Evolutionary conservation across 2,329 filamentous ascomycete genomes (phyloP), one percentile per base, ranked within the genome.

Genomic region (Sporothrix curviconia): DNA sequence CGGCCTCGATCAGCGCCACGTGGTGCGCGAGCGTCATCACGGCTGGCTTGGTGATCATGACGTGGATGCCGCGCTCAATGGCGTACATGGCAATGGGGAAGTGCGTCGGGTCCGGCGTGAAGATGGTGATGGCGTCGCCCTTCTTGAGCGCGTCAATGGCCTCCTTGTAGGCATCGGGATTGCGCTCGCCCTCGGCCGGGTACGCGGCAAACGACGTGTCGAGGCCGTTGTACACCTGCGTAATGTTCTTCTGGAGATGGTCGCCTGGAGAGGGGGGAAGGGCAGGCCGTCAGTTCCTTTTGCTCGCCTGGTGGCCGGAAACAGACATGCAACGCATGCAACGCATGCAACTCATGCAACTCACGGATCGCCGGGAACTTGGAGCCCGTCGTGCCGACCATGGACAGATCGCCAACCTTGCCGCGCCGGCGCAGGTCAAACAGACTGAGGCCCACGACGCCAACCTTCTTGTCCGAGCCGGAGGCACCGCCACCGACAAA

Each of bases 401-500:
- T 96, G 67, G 84, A 84, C 66, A 96, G 77, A 60, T 88, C 84
- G 65, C 83, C 86, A 24, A 96, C 92, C 74, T 96, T 96, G 65
- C 92, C 91, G 70, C 92, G 81, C 62, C 91, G 82, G 60, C 92
- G 85, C 63, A 96, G 79, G 71, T 96, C 92, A 71, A 96, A 95
- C 64, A 96, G 78, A 24, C 89, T 92, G 70, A 96, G 76, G 40
- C 89, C 92, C 17, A 96, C 92, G 9, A 96, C 92, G 59, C 92
- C 92, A 51, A 96, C 88, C 73, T 96, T 96, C 78, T 96, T 96
- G 79, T 96, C 92, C 51, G 90, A 95, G 11, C 82, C 86, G 4
- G 90, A 95, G 53, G 85, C 87, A 59, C 86, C 87, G 60, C 85
- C 86, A 58, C 89, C 90, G 58, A 96, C 91, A 66, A 94, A 96